Evolutionary conservation across 2,329 filamentous ascomycete species (phyloP), one percentile per base, ranked within the genome.

Genomic region (Botryotinia calthae): DNA sequence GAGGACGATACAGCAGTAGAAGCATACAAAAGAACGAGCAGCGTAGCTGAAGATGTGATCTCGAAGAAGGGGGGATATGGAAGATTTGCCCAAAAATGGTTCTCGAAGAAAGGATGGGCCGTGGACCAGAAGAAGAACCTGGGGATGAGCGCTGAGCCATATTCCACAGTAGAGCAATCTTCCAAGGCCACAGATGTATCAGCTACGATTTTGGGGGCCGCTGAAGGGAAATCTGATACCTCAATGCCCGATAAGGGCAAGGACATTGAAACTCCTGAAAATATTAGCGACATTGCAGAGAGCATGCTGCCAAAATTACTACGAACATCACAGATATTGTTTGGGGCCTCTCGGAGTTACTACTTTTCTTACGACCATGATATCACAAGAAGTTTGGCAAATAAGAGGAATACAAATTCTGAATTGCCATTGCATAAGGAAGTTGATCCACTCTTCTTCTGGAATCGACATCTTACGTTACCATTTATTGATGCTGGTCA

Each of bases 281-380:
- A 70, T n/a, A 59, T 72, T 25, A 72, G 71, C 28, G 74, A 76
- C 70, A 75, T 76, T 46, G 75, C 76, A 37, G 76, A 74, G 42
- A 76, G 71, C 46, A 82, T 98, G 46, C 84, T 97, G 18, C 95
- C 95, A 1, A 97, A 97, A 79, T 85, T 98, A 56, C 82, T 99
- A 59, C 88, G 92, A 58, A 97, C 93, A 46, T 91, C 94, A 2
- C 93, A 93, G 79, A 88, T 98, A 72, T 88, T 97, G 74, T 95
- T 98, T 79, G 90, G 92, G 1, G 87, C 90, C 6, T 94, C 92
- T 0, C 87, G 88, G 75, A 98, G 93, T 81, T 98, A 98, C 82
- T 98, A 92, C 84, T 99, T 95, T 81, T 95, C 95, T 0, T 98
- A 99, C 81, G 96, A 99, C 76, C 88, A 95, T 80, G 95, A 99